Evolutionary conservation across 768 basidiomycete genomes (phyloP), one percentile per base, ranked within the genome.

Genomic region (Tulasnella sp.): DNA sequence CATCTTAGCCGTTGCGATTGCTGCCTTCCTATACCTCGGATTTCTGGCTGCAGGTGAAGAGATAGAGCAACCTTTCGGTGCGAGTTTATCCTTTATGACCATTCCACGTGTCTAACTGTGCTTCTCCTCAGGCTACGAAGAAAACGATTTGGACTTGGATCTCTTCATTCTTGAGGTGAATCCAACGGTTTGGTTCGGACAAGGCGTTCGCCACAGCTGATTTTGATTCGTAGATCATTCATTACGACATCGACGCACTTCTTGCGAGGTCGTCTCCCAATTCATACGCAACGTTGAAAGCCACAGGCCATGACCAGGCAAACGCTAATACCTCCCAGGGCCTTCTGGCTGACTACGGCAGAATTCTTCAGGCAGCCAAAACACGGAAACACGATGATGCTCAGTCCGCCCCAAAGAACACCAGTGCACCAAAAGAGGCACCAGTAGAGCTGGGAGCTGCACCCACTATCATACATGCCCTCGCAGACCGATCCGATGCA

Each of bases 21-120:
- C 83, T 1, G 70, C 80, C 0, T 83, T 83, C 68, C 82, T 84
- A 54, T 85, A 83, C 67, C 74, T 86, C n/a, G 83, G 82, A 21
- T 83, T 86, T 66, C 65, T 87, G 19, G 81, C 83, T 6, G 81
- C 83, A 1, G 83, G 65, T 4, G 61, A 62, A 29, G 64, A 66
- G 59, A 65, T 67, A 36, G 63, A 65, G 41, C 61, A 63, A 59
- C 64, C 66, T 2, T 66, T 67, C 46, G 65, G 60, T 17, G 63
- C 63, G 36, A 64, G 63, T 43, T 62, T 65, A 31, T n/a, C 27
- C 12, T 31, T 23, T 6, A 17, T 12, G 3, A 35, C 4, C 48
- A 50, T 17, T 80, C 19, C 79, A 82, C 62, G 82, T 81, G 63
- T 82, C 81, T 43, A 81, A 81, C 81, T 82, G 64, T 82, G 82